Evolutionary conservation across 2,329 filamentous ascomycete species (phyloP), one percentile per base, ranked within the genome.

Genomic region (Grosmannia penicillata): DNA sequence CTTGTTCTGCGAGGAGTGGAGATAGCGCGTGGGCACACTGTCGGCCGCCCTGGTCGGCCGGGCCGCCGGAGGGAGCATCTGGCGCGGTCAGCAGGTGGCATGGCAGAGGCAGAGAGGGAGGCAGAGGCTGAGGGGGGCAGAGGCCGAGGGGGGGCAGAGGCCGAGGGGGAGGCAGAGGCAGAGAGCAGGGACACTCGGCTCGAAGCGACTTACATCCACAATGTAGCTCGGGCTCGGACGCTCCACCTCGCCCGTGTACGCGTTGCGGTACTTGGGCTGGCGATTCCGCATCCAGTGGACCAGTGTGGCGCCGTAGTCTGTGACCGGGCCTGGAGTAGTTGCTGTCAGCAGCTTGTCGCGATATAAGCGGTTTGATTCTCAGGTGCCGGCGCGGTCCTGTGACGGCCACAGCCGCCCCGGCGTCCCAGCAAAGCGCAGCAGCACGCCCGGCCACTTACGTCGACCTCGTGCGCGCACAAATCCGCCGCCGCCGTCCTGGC

Each of bases 1-100:
- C 55, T 98, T 98, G 63, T 96, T 96, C 7, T 96, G 72, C 0
- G 91, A 96, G n/a, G 91, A 93, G 56, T 98, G 91, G 29, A 98
- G 71, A 55, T 95, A 87, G 51, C 91, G 89, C n/a, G 84, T 82
- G 11, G 91, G 89, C 33, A 98, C 82, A 1, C 84, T 82, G 56
- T 95, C 86, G 42, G 79, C 85, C 17, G 87, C 77, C 45, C 72
- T 78, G 46, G 77, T 71, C 37, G 77, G 65, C 53, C 83, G 72
- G 26, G 83, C 86, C 31, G 79, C 67, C 2, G 91, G 89, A 3
- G 89, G 87, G 19, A 93, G 68, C 75, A 96, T 89, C 83, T 91
- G 50, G 1, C n/a, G n/a, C n/a, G n/a, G n/a, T n/a, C n/a, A n/a
- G n/a, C n/a, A n/a, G n/a, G n/a, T n/a, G n/a, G n/a, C n/a, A n/a